Percentiles rank a stretch among this genome's conserved stretches.
These are phyloP conservation scores for Talaromyces sp. DNA, from an alignment of 2,329 filamentous ascomycete genomes.

Conservation along the genomic window DNA sequence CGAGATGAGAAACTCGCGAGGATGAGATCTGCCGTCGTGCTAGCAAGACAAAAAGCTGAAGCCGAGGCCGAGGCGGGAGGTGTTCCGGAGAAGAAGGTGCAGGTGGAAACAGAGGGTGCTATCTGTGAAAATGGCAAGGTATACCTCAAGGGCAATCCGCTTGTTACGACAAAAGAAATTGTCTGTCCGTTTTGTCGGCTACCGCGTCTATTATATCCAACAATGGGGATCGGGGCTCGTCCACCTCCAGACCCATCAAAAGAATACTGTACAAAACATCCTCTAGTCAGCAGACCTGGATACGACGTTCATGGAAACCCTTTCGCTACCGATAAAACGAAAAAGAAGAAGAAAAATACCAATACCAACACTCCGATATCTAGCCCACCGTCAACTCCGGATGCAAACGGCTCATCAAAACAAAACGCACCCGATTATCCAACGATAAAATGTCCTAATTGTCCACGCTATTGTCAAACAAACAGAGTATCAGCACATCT, in stretches of 20 bases:
- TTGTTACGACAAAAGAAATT: conserved; percentile 58
- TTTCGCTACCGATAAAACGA: conserved; percentile 42
- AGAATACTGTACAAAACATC: conserved; percentile 59
- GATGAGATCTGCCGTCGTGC: conserved; percentile 50
- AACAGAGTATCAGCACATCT: conserved; percentile 60
- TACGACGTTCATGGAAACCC: conserved; percentile 61
- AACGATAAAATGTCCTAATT: conserved; percentile 54
- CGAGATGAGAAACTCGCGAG: conserved; percentile 59
- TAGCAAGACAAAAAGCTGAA: conserved; percentile 44
- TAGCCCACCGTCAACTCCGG: conserved; percentile 34
- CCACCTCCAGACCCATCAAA: conserved; percentile 48
- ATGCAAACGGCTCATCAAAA: conserved; percentile 29
- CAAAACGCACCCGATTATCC: conserved; percentile 35
- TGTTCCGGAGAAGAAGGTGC: conserved; percentile 29
- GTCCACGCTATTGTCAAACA: conserved; percentile 59
- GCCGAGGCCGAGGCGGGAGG: conserved; percentile 38
- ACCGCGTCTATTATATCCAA: conserved; percentile 57
- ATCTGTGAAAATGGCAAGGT: conserved; percentile 53
- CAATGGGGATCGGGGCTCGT: conserved; percentile 49
- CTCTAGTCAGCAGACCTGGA: conserved; percentile 55
- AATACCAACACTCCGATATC: conserved; percentile 33
- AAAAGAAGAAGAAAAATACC: conserved; percentile 34
- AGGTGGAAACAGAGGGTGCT: conserved; percentile 50
- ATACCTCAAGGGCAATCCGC: conserved; percentile 55
- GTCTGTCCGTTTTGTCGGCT: conserved; percentile 60